phyloP scores from a whole-genome alignment of 139 green algal genomes.

The Micractinium conductrix region DNA sequence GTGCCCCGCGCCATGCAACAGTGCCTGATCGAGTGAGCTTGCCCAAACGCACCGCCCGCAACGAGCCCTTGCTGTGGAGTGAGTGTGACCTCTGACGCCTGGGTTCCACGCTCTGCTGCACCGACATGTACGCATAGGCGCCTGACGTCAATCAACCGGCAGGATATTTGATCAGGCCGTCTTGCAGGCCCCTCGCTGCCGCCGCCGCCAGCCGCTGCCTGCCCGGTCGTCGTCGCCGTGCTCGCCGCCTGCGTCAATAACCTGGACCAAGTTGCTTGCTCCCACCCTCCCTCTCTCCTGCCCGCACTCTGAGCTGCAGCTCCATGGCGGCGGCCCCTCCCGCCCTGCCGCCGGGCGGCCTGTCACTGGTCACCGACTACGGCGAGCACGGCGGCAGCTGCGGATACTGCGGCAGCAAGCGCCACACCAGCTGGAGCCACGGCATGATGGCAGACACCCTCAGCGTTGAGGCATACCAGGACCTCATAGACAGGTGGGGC shows the following conservation, averaged over 20 bases:
- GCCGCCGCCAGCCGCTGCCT: background rate
- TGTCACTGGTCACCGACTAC: conserved; percentile 37
- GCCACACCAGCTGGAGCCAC: conserved; percentile 9
- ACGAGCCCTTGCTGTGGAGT: too few relatives aligned
- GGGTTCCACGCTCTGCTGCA: too few relatives aligned
- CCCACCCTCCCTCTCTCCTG: background rate
- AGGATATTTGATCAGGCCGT: too few relatives aligned
- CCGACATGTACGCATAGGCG: too few relatives aligned
- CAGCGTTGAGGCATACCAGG: conserved; percentile 40
- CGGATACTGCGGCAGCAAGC: conserved; percentile 46
- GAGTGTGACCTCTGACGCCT: too few relatives aligned
- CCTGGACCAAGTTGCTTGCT: too few relatives aligned
- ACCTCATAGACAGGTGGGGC: conserved; percentile 41
- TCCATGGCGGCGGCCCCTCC: background rate
- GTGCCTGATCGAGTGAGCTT: too few relatives aligned
- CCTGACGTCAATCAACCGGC: too few relatives aligned
- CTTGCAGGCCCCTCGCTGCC: too few relatives aligned
- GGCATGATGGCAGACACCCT: conserved; percentile 52
- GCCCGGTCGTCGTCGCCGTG: background rate
- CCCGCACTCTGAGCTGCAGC: background rate
- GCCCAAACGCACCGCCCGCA: too few relatives aligned
- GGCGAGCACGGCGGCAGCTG: conserved; percentile 34
- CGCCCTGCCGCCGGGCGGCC: background rate
- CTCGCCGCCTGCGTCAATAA: too few relatives aligned
- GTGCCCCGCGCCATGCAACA: too few relatives aligned